phyloP scores from a whole-genome alignment of 2,329 filamentous ascomycete genomes.

The Thielaviopsis ethacetica region DNA sequence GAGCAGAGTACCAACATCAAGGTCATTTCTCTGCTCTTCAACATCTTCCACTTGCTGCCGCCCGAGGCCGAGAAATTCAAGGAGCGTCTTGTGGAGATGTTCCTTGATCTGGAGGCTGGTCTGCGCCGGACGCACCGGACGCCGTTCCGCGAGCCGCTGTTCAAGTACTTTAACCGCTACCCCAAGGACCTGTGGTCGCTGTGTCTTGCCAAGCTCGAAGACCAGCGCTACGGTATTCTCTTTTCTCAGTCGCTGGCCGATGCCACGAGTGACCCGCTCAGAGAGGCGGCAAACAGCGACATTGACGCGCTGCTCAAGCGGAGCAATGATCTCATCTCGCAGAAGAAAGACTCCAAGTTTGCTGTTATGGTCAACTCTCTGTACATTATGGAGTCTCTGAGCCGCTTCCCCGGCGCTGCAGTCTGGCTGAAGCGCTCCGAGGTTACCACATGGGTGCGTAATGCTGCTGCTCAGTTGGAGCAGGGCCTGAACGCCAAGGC shows the following conservation, averaged over 20 bases:
- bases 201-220: constrained; percentile 62
- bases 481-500: constrained; percentile 18
- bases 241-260: constrained; percentile 74
- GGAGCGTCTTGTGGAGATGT: constrained; percentile 72
- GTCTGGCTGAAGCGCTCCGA: constrained; percentile 58
- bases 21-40: constrained; percentile 84
- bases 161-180: constrained; percentile 88
- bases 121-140: constrained; percentile 77
- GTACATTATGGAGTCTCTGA: constrained; percentile 67
- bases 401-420: constrained; percentile 44
- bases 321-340: constrained; percentile 44
- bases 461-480: constrained; percentile 64
- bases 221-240: constrained; percentile 78
- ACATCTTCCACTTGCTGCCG: constrained; percentile 93
- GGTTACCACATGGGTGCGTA: constrained; percentile 41
- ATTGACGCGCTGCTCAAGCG: constrained; percentile 54
- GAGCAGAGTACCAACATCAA: constrained; percentile 90
- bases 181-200: constrained; percentile 73
- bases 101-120: constrained; percentile 75
- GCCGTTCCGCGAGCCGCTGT: constrained; percentile 77
- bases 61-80: constrained; percentile 82
- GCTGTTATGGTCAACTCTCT: constrained; percentile 71
- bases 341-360: constrained; percentile 52
- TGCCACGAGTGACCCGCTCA: constrained; percentile 54
- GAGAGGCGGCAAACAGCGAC: constrained; percentile 58